These are phyloP conservation scores for Boeremia exigua DNA, from an alignment of 2,329 filamentous ascomycete species.

Conservation along the genomic window DNA sequence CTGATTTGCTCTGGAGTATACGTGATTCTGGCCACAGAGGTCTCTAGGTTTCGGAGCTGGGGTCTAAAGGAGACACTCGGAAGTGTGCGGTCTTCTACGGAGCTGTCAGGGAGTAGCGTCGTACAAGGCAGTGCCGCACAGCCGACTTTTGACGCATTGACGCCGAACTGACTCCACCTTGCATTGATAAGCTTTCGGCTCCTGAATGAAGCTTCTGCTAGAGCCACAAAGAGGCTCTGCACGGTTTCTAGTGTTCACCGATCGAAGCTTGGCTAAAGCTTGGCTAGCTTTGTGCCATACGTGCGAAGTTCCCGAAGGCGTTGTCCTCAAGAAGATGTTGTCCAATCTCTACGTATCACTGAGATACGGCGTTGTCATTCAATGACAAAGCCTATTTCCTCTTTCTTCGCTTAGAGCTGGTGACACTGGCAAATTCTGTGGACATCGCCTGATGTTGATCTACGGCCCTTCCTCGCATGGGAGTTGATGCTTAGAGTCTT, in stretches of 20 bases:
- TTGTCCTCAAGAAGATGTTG: background rate
- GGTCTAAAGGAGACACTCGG: too few species aligned
- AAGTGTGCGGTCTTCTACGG: too few species aligned
- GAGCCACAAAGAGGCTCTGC: background rate
- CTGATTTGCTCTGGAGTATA: too few species aligned
- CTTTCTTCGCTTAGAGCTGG: background rate
- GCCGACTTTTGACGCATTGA: conserved; percentile 4
- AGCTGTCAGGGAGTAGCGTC: background rate
- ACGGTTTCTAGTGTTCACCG: background rate
- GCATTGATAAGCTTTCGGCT: conserved; percentile 12
- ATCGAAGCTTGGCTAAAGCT: conserved; percentile 13
- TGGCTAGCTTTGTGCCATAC: background rate
- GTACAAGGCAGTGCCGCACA: conserved; percentile 7
- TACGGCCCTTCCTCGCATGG: background rate
- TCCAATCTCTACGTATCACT: background rate
- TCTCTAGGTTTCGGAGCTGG: too few species aligned
- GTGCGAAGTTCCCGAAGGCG: background rate
- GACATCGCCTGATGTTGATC: background rate
- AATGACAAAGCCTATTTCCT: background rate
- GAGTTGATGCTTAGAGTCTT: background rate
- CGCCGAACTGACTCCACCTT: conserved; percentile 11
- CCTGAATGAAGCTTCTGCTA: conserved; percentile 7
- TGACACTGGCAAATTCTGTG: too few species aligned
- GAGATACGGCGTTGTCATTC: background rate
- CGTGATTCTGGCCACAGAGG: too few species aligned